Base-by-base conservation (phyloP, 2,329 filamentous ascomycete genomes). In the Neopestalotiopsis rosae region DNA sequence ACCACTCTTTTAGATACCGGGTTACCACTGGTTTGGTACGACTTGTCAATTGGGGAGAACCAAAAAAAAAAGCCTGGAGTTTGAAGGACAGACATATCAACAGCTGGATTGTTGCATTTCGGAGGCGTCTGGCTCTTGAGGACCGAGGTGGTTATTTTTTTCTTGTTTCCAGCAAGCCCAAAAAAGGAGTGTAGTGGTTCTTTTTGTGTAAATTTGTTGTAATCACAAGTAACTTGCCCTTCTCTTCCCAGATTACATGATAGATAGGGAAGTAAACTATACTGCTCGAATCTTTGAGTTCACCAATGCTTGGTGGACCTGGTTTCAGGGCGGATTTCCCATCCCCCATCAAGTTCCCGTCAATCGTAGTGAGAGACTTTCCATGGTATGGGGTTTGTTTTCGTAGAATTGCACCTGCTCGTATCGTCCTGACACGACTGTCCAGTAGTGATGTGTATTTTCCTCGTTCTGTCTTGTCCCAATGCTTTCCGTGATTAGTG, bases 61-160 rank as follows among this genome's bases (percentile, higher is more conserved):
- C 13, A 49, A 52, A 52, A n/a, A 17, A 52, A 52, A 62, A 62
- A 62, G 32, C 59, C 14, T 20, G 59, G 59, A 62, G 59, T 62
- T 62, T 17, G 20, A 38, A 62, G 32, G 59, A 62, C 59, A 34
- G 32, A 62, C 32, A 20, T 28, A 28, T 62, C 6, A 62, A 62
- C 59, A 40, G 20, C 59, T 62, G 59, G 59, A 40, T 62, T 62
- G 59, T 62, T 62, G 59, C 59, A 38, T 38, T 40, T 5, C n/a
- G 34, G 24, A 34, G 59, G 59, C 59, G 59, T 38, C 13, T 34
- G 59, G 32, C 20, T 62, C 34, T 20, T 52, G 45, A 17, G 28
- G 12, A 7, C 5, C 6, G 34, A 28, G 24, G 24, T 4, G 24
- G 24, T 28, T 28, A 28, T 3, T 28, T 28, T 28, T 28, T 28